A percentile compares a stretch with the other conserved stretches of the same genome.
phyloP scores from a whole-genome alignment of 2,329 filamentous ascomycete genomes.

The Ceratocystis huliohia region DNA sequence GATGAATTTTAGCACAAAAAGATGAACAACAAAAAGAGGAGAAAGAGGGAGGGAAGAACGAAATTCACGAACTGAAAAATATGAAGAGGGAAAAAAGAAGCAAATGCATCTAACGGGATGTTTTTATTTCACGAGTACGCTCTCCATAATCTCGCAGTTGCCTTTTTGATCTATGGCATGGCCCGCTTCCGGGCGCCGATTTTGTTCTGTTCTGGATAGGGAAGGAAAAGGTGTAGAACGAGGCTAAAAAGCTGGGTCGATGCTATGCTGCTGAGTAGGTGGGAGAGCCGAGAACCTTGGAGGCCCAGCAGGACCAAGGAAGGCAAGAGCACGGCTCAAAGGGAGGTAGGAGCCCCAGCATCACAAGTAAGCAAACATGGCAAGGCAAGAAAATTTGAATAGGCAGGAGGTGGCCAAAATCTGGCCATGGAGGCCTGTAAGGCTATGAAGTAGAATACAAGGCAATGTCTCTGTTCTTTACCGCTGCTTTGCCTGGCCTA shows the following conservation, averaged over 20 bases:
- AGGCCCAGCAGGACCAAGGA: background rate
- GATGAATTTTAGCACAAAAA: background rate
- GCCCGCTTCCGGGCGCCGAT: background rate
- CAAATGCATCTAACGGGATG: constrained; percentile 11
- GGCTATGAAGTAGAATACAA: background rate
- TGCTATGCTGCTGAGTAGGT: background rate
- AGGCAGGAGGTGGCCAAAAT: background rate
- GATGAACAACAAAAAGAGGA: background rate
- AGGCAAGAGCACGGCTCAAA: constrained; percentile 8
- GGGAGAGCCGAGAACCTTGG: constrained; percentile 8
- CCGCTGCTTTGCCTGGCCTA: too few relatives aligned
- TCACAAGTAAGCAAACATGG: background rate
- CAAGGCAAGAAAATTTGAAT: background rate
- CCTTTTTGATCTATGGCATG: background rate
- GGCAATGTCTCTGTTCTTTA: background rate
- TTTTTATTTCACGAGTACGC: constrained; percentile 7
- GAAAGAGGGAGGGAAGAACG: background rate
- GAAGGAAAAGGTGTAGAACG: too few relatives aligned
- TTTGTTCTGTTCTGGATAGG: background rate
- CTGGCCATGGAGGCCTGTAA: too few relatives aligned
- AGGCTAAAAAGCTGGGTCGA: too few relatives aligned
- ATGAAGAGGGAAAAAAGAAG: background rate
- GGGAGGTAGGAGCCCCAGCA: constrained; percentile 1
- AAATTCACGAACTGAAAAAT: background rate
- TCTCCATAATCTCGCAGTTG: constrained; percentile 10